Base-by-base conservation (phyloP, 1,139 yeast species). In the Meyerozyma smithsonii region DNA sequence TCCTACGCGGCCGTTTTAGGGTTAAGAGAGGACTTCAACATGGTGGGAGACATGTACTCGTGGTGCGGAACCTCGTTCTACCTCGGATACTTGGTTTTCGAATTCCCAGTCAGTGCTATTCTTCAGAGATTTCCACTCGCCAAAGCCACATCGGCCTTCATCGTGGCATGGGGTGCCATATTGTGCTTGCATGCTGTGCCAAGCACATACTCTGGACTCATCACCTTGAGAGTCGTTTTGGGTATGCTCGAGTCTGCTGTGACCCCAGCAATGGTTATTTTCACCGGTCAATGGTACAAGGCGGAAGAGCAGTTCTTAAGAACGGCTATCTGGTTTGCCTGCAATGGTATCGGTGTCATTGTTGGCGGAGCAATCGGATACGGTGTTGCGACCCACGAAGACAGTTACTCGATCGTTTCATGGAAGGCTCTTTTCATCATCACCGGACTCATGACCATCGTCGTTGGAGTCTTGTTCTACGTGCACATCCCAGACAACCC, bases 1-100 rank as follows among this genome's bases (percentile, higher is more conserved):
- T 65, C 81, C 14, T 74, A 72, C 43, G 85, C 86, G 4, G 71
- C 86, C 1, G 70, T 82, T 39, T 66, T 81, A 64, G 86, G 85
- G 1, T 64, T 81, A 30, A 58, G 73, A 45, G 54, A 52, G 4
- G 77, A 69, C 42, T 59, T 75, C 42, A 46, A 68, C 6, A 75
- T 79, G 83, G 53, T 49, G 14, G 80, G 81, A 21, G 57, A 65
- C 37, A 65, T 64, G 59, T 79, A 78, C 52, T 62, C 78, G 5
- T 78, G 82, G 81, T 69, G 71, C 12, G 82, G 79, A 26, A 63
- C 79, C 10, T 67, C 79, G 0, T 79, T 79, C 45, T 79, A 79
- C 51, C 52, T 76, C 34, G 82, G 81, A 5, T 76, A 74, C 42
- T 52, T 77, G 36, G 56, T 56, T 12, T 74, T 73, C 53, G 77